phyloP scores from a whole-genome alignment of 1,284 basidiomycete genomes.

The Sphagnurus paluster region DNA sequence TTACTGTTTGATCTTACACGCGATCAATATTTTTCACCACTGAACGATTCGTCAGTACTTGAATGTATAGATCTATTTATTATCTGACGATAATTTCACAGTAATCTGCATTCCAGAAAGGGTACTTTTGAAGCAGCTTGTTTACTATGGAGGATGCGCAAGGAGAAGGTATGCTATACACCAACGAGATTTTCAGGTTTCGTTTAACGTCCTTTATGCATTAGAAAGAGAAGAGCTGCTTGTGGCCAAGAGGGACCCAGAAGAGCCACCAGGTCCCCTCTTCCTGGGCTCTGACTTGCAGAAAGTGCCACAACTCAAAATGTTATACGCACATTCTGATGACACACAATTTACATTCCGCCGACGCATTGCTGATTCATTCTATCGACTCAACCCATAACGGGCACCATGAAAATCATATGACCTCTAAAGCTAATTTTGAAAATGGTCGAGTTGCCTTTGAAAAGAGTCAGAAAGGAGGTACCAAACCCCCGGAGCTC shows the following conservation, averaged over 20 bases:
- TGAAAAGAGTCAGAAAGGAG: constrained; percentile 34
- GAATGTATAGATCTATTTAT: background rate
- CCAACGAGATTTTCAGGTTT: background rate
- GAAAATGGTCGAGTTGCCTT: constrained; percentile 19
- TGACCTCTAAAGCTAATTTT: constrained; percentile 27
- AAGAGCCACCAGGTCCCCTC: constrained; percentile 25
- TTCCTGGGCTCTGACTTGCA: constrained; percentile 40
- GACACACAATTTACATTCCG: constrained; percentile 47
- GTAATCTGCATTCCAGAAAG: constrained; percentile 3
- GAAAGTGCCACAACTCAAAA: constrained; percentile 45
- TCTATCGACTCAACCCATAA: constrained; percentile 29
- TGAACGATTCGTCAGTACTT: constrained; percentile 2
- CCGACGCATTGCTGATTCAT: constrained; percentile 44
- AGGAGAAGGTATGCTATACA: constrained; percentile 21
- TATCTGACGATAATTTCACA: background rate
- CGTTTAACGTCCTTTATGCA: background rate
- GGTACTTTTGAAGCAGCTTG: constrained; percentile 39
- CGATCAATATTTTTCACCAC: background rate
- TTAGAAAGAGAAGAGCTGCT: constrained; percentile 20
- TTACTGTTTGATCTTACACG: constrained; percentile 17
- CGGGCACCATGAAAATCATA: constrained; percentile 49
- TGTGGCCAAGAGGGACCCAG: constrained; percentile 4
- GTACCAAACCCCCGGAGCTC: constrained; percentile 34
- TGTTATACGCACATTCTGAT: constrained; percentile 55
- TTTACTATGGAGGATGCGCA: constrained; percentile 26